phyloP scores from a whole-genome alignment of 768 basidiomycete species.

The Leccinum obscurum region DNA sequence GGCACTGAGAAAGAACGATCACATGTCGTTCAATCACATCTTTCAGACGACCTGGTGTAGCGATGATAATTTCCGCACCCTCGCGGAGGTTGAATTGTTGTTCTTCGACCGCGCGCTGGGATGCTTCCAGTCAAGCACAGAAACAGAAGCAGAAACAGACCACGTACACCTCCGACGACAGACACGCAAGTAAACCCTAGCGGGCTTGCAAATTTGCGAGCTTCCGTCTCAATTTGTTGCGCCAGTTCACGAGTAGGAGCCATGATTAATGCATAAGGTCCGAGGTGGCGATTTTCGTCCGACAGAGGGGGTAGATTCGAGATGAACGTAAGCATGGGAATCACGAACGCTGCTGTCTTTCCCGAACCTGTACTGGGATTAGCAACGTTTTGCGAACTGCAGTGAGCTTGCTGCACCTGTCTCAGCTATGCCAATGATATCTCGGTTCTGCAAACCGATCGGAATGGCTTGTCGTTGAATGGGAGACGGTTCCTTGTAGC shows the following conservation, averaged over 20 bases:
- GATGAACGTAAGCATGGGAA: constrained; percentile 97
- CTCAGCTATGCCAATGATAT: constrained; percentile 98
- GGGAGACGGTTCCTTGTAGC: constrained; percentile 95
- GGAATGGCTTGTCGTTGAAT: constrained; percentile 99
- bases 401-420: constrained; percentile 60
- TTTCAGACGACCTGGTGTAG: constrained; percentile 97
- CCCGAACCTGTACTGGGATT: constrained; percentile 71
- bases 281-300: constrained; percentile 92
- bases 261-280: constrained; percentile 90
- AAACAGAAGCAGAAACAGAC: not conserved
- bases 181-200: constrained; percentile 94
- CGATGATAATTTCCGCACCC: constrained; percentile 98
- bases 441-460: constrained; percentile 95
- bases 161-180: constrained; percentile 89
- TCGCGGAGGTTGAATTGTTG: constrained; percentile 98
- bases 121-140: constrained; percentile 14
- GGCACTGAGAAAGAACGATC: constrained; percentile 93
- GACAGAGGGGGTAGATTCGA: constrained; percentile 78
- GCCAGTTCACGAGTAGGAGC: constrained; percentile 99
- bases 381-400: not conserved
- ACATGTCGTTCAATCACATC: constrained; percentile 97
- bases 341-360: constrained; percentile 98
- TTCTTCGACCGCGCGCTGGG: constrained; percentile 88
- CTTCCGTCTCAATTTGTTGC: constrained; percentile 94
- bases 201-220: constrained; percentile 87